Percentiles rank a stretch among this genome's conserved stretches.
These are phyloP conservation scores for Phytopythium litorale DNA, from an alignment of 352 stramenopile genomes.

Conservation along the genomic window DNA sequence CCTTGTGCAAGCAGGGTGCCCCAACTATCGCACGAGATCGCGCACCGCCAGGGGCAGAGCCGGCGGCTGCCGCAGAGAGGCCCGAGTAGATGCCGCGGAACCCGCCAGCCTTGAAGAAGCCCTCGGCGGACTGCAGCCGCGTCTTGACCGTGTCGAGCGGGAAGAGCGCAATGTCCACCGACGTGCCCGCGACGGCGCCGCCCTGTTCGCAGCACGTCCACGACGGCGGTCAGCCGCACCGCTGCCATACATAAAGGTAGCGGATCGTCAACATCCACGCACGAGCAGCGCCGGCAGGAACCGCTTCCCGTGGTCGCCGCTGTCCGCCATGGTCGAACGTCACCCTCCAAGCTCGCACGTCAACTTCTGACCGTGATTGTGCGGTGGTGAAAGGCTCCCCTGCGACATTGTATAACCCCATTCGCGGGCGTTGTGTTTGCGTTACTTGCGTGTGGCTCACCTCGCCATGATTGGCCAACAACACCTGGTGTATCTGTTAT, in stretches of 20 bases:
- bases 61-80: conserved; percentile 86
- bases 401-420: too few relatives aligned
- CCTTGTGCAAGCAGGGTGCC: not conserved
- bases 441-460: too few relatives aligned
- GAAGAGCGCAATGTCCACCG: conserved; percentile 98
- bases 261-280: not conserved
- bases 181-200: conserved; percentile 94
- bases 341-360: conserved; percentile 8
- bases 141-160: conserved; percentile 99
- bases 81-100: conserved; percentile 94
- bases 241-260: not conserved
- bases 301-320: conserved; percentile 34
- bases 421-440: too few relatives aligned
- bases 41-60: conserved; percentile 88
- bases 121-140: conserved; percentile 93
- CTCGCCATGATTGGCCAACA: too few relatives aligned
- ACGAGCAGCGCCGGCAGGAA: conserved; percentile 72
- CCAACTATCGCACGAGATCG: not conserved
- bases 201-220: conserved; percentile 29
- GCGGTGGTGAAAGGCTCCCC: not conserved
- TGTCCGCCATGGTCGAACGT: conserved; percentile 17
- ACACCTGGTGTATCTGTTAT: too few relatives aligned
- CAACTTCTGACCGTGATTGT: conserved; percentile 2
- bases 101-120: conserved; percentile 96
- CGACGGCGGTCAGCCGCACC: not conserved